A percentile compares a stretch with the other conserved stretches of the same genome.
Evolutionary conservation across 1,139 yeast genomes (phyloP).

Genomic region (Pichia sp.): DNA sequence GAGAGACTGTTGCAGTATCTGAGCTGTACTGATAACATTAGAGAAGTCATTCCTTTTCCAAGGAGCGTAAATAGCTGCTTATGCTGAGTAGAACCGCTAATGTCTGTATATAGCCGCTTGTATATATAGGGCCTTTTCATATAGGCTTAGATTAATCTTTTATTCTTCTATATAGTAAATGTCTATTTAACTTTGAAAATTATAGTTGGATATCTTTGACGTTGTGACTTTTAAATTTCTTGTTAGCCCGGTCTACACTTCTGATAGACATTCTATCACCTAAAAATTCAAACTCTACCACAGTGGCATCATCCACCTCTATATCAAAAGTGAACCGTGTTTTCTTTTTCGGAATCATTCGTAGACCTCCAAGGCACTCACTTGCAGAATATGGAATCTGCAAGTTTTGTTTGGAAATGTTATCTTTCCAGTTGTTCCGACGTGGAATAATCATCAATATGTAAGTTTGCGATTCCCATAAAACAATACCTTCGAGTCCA

Average conservation of each 20-base stretch:
- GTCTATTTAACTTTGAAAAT: neutral
- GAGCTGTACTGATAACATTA: constrained; percentile 66
- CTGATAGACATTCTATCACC: constrained; percentile 80
- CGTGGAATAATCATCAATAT: constrained; percentile 63
- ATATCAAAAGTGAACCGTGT: constrained; percentile 27
- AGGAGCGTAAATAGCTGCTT: constrained; percentile 47
- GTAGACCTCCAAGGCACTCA: constrained; percentile 32
- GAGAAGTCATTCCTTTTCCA: constrained; percentile 87
- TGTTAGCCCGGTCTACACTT: constrained; percentile 76
- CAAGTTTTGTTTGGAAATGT: constrained; percentile 23
- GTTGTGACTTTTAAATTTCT: constrained; percentile 76
- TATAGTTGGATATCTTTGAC: constrained; percentile 25
- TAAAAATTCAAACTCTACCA: constrained; percentile 58
- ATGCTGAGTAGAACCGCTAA: constrained; percentile 37
- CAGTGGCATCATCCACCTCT: constrained; percentile 29
- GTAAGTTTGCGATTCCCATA: constrained; percentile 81
- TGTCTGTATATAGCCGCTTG: constrained; percentile 2
- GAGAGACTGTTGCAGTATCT: constrained; percentile 78
- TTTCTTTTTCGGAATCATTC: constrained; percentile 29
- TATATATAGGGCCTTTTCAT: neutral
- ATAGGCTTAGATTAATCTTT: neutral
- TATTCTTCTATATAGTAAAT: neutral
- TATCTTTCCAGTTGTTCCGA: constrained; percentile 37
- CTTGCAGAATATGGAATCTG: constrained; percentile 21
- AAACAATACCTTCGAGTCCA: constrained; percentile 72